Evolutionary conservation across 2,329 filamentous ascomycete species (phyloP), one percentile per base, ranked within the genome.

Genomic region (Diplodia sapinea): DNA sequence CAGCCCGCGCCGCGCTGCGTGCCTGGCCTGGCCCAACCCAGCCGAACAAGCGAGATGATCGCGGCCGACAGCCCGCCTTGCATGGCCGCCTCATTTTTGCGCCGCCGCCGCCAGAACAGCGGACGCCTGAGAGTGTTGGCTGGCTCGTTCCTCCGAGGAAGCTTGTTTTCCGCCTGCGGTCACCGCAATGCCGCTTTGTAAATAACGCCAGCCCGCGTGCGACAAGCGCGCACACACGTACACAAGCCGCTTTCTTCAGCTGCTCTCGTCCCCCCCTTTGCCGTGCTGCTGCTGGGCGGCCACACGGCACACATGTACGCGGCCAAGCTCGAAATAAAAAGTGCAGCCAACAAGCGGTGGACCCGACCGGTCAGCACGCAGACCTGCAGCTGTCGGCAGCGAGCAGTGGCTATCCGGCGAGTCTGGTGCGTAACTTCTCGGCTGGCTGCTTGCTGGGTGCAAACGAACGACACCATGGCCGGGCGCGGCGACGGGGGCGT

Each of bases 11-110:
- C 49, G 61, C 62, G 62, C 62, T 54, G 50, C 51, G 59, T 63
- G 59, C 62, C 50, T 65, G 49, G 62, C 33, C 20, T 26, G 26
- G 26, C 26, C 26, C 26, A 26, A 3, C 26, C 26, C 26, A 26
- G 26, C 26, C 13, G 7, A 29, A n/a, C 47, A 64, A 64, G 61
- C 61, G 61, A 64, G 61, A 64, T 54, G 61, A 52, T 64, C 57
- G 57, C 57, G 57, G 57, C 57, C 26, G n/a, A 43, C n/a, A 43
- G 57, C 57, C 29, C 59, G 59, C 59, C 59, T 63, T 63, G 62
- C 62, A 55, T 65, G 50, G 50, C 36, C 49, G 62, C 62, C 62
- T 65, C 62, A 65, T 65, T 65, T 54, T 65, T 65, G 62, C 59
- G 59, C 56, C 26, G 56, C 40, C 56, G 26, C 26, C n/a, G 13